A percentile compares a stretch with the other conserved stretches of the same genome.
phyloP scores from a whole-genome alignment of 352 stramenopile genomes.

The Pythium oligandrum region DNA sequence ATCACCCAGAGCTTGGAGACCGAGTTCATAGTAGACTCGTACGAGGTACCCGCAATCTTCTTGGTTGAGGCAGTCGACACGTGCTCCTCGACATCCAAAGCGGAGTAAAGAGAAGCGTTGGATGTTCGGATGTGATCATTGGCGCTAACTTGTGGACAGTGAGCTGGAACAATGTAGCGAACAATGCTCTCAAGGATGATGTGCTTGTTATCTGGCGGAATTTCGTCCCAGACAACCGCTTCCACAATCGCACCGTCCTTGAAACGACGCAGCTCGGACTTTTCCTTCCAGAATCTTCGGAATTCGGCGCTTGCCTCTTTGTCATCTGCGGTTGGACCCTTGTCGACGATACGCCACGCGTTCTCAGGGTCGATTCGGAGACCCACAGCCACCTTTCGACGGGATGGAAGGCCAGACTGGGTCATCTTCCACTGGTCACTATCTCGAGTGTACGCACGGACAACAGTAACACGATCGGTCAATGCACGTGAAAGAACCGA shows the following conservation, averaged over 20 bases:
- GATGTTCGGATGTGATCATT: conserved; percentile 64
- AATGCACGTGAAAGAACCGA: conserved; percentile 47
- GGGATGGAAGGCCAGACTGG: conserved; percentile 27
- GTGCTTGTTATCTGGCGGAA: conserved; percentile 62
- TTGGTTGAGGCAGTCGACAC: conserved; percentile 28
- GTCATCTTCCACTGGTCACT: conserved; percentile 48
- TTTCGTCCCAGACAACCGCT: conserved; percentile 85
- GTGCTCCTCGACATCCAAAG: conserved; percentile 55
- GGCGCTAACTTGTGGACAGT: conserved; percentile 50
- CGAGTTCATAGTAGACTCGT: conserved; percentile 73
- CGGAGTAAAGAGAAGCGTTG: conserved; percentile 61
- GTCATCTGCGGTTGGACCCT: conserved; percentile 85
- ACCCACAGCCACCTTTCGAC: conserved; percentile 69
- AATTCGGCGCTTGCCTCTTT: conserved; percentile 61
- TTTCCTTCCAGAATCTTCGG: conserved; percentile 85
- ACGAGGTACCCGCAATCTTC: conserved; percentile 38
- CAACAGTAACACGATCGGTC: conserved; percentile 58
- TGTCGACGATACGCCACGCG: conserved; percentile 83
- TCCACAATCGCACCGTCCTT: conserved; percentile 89
- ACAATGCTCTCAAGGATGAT: conserved; percentile 70
- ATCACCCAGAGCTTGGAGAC: conserved; percentile 72
- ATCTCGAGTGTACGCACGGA: conserved; percentile 45
- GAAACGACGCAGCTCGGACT: conserved; percentile 87
- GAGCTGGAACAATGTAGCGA: conserved; percentile 61
- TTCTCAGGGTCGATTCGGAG: conserved; percentile 76